Evolutionary conservation across 2,329 filamentous ascomycete species (phyloP), one percentile per base, ranked within the genome.

Genomic region (Davidsoniella eucalypti): DNA sequence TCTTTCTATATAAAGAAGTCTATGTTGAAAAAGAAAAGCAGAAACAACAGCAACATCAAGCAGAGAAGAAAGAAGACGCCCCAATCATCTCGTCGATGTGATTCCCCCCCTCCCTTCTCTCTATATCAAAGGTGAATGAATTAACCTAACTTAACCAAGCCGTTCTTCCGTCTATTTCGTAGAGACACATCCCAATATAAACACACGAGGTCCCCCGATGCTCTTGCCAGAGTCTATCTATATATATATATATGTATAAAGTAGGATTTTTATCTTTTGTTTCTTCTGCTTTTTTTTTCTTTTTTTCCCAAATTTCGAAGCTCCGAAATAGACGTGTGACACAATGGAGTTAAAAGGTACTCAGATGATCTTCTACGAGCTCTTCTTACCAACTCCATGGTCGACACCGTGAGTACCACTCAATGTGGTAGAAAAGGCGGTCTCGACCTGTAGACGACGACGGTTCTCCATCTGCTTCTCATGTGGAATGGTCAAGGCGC

Each of bases 401-500:
- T 53, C 52, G 4, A 53, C 52, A 7, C 52, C 52, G 21, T 53
- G 52, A 9, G 52, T 53, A 18, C 52, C 52, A 29, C 52, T 53
- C 52, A 53, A 17, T 8, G 52, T 53, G 8, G 52, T 53, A 16
- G 52, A 53, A 21, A 53, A 53, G 23, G 26, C 44, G 5, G 52
- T 18, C 44, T 53, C 52, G n/a, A 48, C 52, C 17, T 50, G 43
- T 44, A 53, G 36, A 5, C 52, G 43, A 37, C 51, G 60, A 61
- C 67, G 64, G 59, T 76, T 77, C 57, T 72, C 73, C 44, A 67
- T 58, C 62, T 75, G 74, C 67, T 80, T 80, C 56, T 75, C 71
- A 55, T 65, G 63, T 9, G 78, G 78, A 54, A 98, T 95, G 1
- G 88, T 96, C 56, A 98, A 68, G 60, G 90, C 94, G 61, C 90